Base-by-base conservation (phyloP, 169 alveolate species). In the Babesia gibsoni region DNA sequence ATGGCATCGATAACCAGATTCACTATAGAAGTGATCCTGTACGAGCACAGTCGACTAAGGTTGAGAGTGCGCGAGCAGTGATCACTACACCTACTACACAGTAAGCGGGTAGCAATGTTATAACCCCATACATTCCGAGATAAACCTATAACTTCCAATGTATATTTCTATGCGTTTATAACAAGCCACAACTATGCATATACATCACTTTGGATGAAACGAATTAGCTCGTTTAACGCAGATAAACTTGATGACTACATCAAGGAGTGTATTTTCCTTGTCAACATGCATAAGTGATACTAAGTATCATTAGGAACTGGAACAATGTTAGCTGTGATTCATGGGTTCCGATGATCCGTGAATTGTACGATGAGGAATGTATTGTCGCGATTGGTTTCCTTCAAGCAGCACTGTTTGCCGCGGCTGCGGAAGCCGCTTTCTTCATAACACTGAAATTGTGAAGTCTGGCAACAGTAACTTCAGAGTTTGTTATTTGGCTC, bases 381-480 rank as follows among this genome's bases (percentile, higher is more conserved):
- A 16, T 41, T 16, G 16, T 41, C 16, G 16, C 16, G 48, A 16
- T 41, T 41, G n/a, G 48, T 16, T 16, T 41, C n/a, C 16, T 16
- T 41, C 48, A 16, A 16, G 16, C 48, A 16, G 48, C n/a, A 57
- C 36, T 68, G 41, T 39, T 58, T 30, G 73, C 56, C 35, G 72
- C 82, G 27, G 67, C 80, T 74, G 57, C 73, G 45, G 67, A 67
- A 57, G 52, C 78, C 18, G 80, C 53, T 63, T 70, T 74, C 82
- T 84, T 81, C 89, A 79, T 83, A 48, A 91, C 95, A 25, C 91
- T 83, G 64, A 63, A 91, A 52, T 92, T 92, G 84, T 92, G 96
- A 46, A 92, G 80, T 39, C 96, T 87, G 45, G 96, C 94, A n/a
- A 91, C 90, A 70, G 91, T 92, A 63, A 92, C 93, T 64, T 92